These are phyloP conservation scores for Agrocybe praecox DNA, from an alignment of 768 basidiomycete species.

Conservation along the genomic window DNA sequence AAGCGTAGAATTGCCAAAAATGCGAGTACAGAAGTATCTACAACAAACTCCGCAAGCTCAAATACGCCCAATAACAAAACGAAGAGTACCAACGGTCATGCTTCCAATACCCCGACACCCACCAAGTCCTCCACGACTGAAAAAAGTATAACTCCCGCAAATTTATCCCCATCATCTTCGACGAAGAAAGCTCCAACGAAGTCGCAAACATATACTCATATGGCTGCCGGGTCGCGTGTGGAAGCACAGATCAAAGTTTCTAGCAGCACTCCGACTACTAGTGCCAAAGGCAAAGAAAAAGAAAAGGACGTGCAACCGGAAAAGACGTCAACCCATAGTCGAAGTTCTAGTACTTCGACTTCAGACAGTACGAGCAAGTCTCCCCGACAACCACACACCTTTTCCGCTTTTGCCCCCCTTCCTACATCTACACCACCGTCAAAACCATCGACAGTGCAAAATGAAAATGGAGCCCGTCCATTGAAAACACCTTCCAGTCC, in stretches of 20 bases:
- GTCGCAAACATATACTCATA: background rate
- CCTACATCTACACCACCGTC: background rate
- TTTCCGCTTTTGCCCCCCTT: constrained; percentile 21
- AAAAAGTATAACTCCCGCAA: background rate
- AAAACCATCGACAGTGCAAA: background rate
- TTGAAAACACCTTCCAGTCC: background rate
- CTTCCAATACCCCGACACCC: background rate
- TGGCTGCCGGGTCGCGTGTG: background rate
- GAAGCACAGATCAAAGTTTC: background rate
- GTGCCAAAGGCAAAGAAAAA: constrained; percentile 6
- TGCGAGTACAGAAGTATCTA: background rate
- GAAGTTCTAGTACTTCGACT: background rate
- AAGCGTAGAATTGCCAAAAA: background rate
- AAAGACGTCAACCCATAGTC: background rate
- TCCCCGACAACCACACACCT: constrained; percentile 18
- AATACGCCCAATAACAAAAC: background rate
- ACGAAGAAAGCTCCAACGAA: background rate
- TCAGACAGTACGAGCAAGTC: background rate
- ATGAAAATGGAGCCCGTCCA: background rate
- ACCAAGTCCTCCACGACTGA: background rate
- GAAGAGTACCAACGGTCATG: background rate
- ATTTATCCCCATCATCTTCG: background rate
- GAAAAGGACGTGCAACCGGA: background rate
- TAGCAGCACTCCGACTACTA: background rate
- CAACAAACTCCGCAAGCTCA: background rate